phyloP scores from a whole-genome alignment of 164 flowering plant species.

The Kalanchoe fedtschenkoi region DNA sequence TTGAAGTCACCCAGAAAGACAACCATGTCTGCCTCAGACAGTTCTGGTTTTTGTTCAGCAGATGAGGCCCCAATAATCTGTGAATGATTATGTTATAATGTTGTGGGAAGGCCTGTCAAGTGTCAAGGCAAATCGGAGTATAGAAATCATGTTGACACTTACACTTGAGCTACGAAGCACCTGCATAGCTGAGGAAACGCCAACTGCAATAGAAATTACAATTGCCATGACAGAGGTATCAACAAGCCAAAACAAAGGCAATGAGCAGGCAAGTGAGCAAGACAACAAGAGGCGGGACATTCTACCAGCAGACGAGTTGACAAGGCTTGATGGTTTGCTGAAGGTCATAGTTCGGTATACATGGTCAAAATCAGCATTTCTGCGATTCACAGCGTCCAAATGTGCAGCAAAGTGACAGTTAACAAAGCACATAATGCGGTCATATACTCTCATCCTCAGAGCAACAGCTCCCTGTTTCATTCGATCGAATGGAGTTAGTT shows the following conservation, averaged over 20 bases:
- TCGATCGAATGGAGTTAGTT: constrained; percentile 1
- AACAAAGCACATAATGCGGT: constrained; percentile 74
- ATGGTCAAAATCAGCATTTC: constrained; percentile 96
- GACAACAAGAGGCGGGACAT: constrained; percentile 26
- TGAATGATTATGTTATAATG: constrained; percentile 9
- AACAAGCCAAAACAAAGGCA: constrained; percentile 48
- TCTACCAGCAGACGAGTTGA: constrained; percentile 60
- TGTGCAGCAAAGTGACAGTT: constrained; percentile 99
- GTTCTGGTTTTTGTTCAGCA: constrained; percentile 61
- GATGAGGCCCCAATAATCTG: constrained; percentile 34
- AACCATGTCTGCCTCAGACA: constrained; percentile 92
- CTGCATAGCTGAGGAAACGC: constrained; percentile 56
- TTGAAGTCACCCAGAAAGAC: constrained; percentile 90
- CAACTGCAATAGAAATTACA: constrained; percentile 69
- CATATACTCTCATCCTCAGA: constrained; percentile 81
- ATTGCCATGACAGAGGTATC: constrained; percentile 56
- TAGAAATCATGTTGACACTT: constrained; percentile 16
- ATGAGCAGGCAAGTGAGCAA: constrained; percentile 45
- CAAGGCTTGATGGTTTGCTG: constrained; percentile 40
- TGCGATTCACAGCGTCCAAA: constrained; percentile 84
- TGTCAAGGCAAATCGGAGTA: not conserved
- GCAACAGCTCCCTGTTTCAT: constrained; percentile 86
- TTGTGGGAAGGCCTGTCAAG: not conserved
- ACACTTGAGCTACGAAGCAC: constrained; percentile 59
- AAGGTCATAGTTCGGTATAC: constrained; percentile 74